phyloP scores from a whole-genome alignment of 2,329 filamentous ascomycete species.

The Myriangium duriaei region DNA sequence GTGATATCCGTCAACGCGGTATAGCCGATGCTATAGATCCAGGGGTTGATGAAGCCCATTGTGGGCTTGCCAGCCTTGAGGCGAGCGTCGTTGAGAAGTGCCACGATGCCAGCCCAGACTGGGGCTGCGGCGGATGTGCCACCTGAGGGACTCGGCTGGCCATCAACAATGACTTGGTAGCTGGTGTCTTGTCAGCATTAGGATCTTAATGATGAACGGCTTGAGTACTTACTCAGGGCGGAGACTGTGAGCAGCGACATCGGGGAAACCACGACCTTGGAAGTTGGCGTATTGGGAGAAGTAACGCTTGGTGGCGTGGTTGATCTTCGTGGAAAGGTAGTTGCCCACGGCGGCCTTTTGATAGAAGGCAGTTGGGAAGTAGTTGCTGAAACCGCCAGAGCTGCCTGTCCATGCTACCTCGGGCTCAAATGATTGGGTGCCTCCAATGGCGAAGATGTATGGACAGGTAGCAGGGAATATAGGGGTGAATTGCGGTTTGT shows the following conservation, averaged over 20 bases:
- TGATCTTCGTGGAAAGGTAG: constrained; percentile 28
- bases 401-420: constrained; percentile 40
- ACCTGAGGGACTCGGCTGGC: constrained; percentile 18
- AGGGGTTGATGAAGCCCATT: constrained; percentile 15
- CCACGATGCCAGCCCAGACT: constrained; percentile 9
- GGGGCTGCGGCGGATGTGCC: constrained; percentile 9
- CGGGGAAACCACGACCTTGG: constrained; percentile 28
- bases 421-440: constrained; percentile 27
- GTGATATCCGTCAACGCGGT: constrained; percentile 14
- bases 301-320: no score
- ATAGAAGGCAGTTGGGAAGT: constrained; percentile 30
- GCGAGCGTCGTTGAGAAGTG: constrained; percentile 10
- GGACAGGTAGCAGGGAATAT: constrained; percentile 36
- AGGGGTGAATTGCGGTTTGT: constrained; percentile 32
- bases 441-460: constrained; percentile 34
- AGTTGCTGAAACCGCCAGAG: constrained; percentile 32
- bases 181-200: no score
- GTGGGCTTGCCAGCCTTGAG: constrained; percentile 12
- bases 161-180: constrained; percentile 34
- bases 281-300: constrained; percentile 15
- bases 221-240: no score
- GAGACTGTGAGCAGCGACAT: constrained; percentile 40
- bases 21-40: constrained; percentile 16
- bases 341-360: constrained; percentile 28
- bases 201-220: no score